A percentile compares a stretch with the other conserved stretches of the same genome.
Evolutionary conservation across 371 early-diverging fungal species (phyloP).

Genomic region (Apophysomyces ossiformis): DNA sequence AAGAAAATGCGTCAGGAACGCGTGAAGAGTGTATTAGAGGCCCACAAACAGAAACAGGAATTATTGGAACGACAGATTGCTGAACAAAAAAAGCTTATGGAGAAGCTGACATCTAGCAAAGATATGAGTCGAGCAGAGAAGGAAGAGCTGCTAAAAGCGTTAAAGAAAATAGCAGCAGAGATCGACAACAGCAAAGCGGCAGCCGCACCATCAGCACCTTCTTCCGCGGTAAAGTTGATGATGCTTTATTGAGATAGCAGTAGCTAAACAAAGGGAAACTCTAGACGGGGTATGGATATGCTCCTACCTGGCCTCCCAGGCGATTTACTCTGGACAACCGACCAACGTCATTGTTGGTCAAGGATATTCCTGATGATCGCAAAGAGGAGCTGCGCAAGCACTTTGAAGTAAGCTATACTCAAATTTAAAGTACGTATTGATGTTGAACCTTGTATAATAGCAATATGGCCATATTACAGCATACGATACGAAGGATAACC

Average conservation of each 20-base stretch:
- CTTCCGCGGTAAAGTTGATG: background rate
- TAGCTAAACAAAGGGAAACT: no score
- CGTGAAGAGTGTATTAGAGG: slow-evolving; percentile 57
- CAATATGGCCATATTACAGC: slow-evolving; percentile 57
- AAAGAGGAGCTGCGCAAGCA: slow-evolving; percentile 57
- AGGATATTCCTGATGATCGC: slow-evolving; percentile 51
- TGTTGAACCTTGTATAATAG: slow-evolving; percentile 29
- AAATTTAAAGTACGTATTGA: background rate
- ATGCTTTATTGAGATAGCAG: no score
- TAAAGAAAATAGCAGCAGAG: slow-evolving; percentile 39
- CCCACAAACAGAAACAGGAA: slow-evolving; percentile 61
- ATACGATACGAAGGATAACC: slow-evolving; percentile 35
- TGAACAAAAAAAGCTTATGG: slow-evolving; percentile 61
- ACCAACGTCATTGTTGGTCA: slow-evolving; percentile 65
- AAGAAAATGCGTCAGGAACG: slow-evolving; percentile 53
- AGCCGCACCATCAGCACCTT: slow-evolving; percentile 13
- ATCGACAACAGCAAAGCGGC: slow-evolving; percentile 29
- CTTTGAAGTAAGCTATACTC: slow-evolving; percentile 55
- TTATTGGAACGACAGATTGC: slow-evolving; percentile 58
- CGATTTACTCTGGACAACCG: slow-evolving; percentile 65
- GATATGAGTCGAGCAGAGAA: slow-evolving; percentile 56
- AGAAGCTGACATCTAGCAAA: slow-evolving; percentile 53
- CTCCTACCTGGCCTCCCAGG: slow-evolving; percentile 52
- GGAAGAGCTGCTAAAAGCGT: slow-evolving; percentile 50
- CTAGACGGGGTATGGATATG: slow-evolving; percentile 50